Evolutionary conservation across 768 basidiomycete genomes (phyloP).

Genomic region (Lactarius akahatsu): DNA sequence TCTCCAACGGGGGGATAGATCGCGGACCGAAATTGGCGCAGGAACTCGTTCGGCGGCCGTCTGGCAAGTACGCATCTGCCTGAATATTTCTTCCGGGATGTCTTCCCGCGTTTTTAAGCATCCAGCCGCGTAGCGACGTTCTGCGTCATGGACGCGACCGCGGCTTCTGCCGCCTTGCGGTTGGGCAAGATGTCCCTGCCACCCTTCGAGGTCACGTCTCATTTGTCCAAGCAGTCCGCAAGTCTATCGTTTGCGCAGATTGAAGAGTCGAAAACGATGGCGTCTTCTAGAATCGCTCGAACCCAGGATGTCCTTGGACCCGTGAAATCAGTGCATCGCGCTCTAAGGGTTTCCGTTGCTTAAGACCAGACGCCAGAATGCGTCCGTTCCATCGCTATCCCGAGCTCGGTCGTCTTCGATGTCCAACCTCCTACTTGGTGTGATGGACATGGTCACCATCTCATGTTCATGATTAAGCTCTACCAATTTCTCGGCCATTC

Average conservation of each 20-base stretch:
- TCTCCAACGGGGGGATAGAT: conserved; percentile 72
- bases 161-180: conserved; percentile 39
- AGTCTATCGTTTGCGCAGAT: conserved; percentile 38
- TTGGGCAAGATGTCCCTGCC: conserved; percentile 62
- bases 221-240: conserved; percentile 50
- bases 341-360: too few species aligned
- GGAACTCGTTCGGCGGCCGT: conserved; percentile 91
- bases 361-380: too few species aligned
- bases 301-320: neutral
- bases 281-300: neutral
- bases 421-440: neutral
- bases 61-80: conserved; percentile 86
- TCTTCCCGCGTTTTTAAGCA: conserved; percentile 65
- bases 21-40: conserved; percentile 93
- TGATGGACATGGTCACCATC: neutral
- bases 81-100: conserved; percentile 74
- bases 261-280: neutral
- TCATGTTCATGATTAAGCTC: neutral
- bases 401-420: too few species aligned
- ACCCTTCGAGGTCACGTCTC: conserved; percentile 49
- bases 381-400: too few species aligned
- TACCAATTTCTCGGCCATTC: neutral
- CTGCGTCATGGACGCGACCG: conserved; percentile 60
- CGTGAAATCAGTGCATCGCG: neutral
- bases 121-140: conserved; percentile 74